Conservation (phyloP, 345 rosid genomes). For the Erodium maritimum region DNA sequence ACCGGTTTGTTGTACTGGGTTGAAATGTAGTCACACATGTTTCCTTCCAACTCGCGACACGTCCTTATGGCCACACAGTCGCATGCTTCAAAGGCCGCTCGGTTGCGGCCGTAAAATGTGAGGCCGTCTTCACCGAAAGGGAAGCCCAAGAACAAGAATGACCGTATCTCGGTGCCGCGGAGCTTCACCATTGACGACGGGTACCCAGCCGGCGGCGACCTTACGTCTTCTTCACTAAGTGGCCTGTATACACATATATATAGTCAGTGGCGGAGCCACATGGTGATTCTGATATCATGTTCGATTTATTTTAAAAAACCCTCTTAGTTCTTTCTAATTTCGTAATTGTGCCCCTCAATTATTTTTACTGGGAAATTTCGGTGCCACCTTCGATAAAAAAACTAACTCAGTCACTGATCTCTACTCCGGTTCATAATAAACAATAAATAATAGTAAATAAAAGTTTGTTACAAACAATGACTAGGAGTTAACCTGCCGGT, state of each 20-base stretch:
- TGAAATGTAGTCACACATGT: slow-evolving; percentile 41
- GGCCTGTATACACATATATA: slow-evolving; percentile 20
- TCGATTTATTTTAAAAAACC: too few species aligned
- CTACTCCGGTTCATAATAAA: too few species aligned
- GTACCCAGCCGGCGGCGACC: slow-evolving; percentile 41
- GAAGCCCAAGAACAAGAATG: slow-evolving; percentile 26
- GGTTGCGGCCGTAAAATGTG: slow-evolving; percentile 45
- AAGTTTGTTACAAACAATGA: too few species aligned
- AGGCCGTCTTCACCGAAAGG: slow-evolving; percentile 34
- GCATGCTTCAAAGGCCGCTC: slow-evolving; percentile 25
- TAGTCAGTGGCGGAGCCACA: too few species aligned
- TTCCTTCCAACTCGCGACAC: slow-evolving; percentile 53
- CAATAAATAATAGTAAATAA: too few species aligned
- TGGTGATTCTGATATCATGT: too few species aligned
- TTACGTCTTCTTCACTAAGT: slow-evolving; percentile 29
- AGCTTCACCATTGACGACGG: slow-evolving; percentile 38
- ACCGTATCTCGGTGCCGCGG: slow-evolving; percentile 29
- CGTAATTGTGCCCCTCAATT: too few species aligned
- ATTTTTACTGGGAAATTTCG: too few species aligned
- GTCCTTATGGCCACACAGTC: slow-evolving; percentile 59
- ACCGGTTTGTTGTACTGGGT: slow-evolving; percentile 38
- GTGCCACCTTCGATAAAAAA: too few species aligned
- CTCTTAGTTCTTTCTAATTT: too few species aligned
- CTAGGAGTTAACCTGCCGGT: too few species aligned
- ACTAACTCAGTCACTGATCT: too few species aligned